Conservation (phyloP, 208 protist species). For the Acanthamoeba lenticulata region DNA sequence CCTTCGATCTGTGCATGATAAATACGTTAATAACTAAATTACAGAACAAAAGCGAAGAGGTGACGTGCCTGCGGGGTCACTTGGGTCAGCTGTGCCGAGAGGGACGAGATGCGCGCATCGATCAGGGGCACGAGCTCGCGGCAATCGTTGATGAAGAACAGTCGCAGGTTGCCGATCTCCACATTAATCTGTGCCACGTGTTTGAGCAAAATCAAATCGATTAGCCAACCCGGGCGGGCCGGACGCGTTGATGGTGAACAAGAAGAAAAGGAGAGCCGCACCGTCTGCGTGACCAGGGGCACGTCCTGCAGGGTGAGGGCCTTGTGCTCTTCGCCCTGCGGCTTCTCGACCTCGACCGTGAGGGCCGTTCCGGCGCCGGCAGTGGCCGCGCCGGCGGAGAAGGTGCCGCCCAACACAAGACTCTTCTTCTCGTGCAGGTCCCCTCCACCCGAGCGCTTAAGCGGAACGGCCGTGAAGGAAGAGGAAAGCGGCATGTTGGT, state of each 20-base stretch:
- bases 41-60: not conserved
- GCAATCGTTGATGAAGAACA: slow-evolving; percentile 69
- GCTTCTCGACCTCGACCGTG: not conserved
- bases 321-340: not conserved
- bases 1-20: slow-evolving; percentile 58
- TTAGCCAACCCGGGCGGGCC: too few species aligned
- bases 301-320: not conserved
- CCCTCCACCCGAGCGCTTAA: too few species aligned
- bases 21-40: not conserved
- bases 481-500: not conserved
- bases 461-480: not conserved
- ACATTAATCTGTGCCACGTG: slow-evolving; percentile 30
- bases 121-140: slow-evolving; percentile 35
- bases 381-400: not conserved
- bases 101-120: slow-evolving; percentile 1
- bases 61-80: not conserved
- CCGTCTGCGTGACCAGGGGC: slow-evolving; percentile 17
- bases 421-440: not conserved
- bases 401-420: not conserved
- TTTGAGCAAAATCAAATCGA: not conserved
- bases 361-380: slow-evolving; percentile 3
- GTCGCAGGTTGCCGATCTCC: slow-evolving; percentile 29
- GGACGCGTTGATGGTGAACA: too few species aligned
- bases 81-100: slow-evolving; percentile 41
- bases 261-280: too few species aligned